Percentiles rank a stretch among this genome's conserved stretches.
These are phyloP conservation scores for Phalaenopsis equestris DNA, from an alignment of 106 monocot genomes.

Conservation along the genomic window DNA sequence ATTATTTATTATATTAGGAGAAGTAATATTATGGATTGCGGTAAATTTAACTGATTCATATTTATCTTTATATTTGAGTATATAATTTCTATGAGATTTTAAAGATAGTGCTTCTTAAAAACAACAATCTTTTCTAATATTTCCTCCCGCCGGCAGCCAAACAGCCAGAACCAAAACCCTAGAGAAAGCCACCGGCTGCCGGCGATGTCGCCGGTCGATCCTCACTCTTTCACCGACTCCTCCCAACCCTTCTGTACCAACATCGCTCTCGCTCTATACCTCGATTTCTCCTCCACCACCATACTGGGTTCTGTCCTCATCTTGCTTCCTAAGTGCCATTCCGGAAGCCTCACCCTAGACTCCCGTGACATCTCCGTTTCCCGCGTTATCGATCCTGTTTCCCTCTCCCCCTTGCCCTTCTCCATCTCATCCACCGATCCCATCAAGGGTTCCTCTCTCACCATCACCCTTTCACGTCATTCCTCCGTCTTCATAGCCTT, in stretches of 20 bases:
- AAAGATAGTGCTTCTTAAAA: no score
- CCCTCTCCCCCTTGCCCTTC: slow-evolving; percentile 22
- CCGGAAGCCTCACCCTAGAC: slow-evolving; percentile 55
- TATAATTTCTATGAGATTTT: no score
- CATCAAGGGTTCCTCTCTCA: slow-evolving; percentile 45
- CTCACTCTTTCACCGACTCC: slow-evolving; percentile 68
- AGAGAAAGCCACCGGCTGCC: background rate
- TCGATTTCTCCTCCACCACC: slow-evolving; percentile 67
- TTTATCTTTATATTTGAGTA: no score
- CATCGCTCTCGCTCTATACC: slow-evolving; percentile 58
- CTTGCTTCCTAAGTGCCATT: slow-evolving; percentile 44
- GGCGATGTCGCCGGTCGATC: slow-evolving; percentile 70
- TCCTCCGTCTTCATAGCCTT: slow-evolving; percentile 48
- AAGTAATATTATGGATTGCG: no score
- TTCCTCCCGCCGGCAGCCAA: background rate
- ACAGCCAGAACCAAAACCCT: background rate
- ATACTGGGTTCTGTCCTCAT: slow-evolving; percentile 59
- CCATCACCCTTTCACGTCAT: slow-evolving; percentile 34
- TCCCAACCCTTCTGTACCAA: slow-evolving; percentile 47
- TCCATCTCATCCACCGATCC: slow-evolving; percentile 29
- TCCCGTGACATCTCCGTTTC: slow-evolving; percentile 43
- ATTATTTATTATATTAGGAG: no score
- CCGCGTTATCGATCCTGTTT: slow-evolving; percentile 37
- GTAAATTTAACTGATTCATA: no score
- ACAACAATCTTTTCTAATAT: no score